phyloP scores from a whole-genome alignment of 2,329 filamentous ascomycete genomes.

The Colletotrichum sp. region DNA sequence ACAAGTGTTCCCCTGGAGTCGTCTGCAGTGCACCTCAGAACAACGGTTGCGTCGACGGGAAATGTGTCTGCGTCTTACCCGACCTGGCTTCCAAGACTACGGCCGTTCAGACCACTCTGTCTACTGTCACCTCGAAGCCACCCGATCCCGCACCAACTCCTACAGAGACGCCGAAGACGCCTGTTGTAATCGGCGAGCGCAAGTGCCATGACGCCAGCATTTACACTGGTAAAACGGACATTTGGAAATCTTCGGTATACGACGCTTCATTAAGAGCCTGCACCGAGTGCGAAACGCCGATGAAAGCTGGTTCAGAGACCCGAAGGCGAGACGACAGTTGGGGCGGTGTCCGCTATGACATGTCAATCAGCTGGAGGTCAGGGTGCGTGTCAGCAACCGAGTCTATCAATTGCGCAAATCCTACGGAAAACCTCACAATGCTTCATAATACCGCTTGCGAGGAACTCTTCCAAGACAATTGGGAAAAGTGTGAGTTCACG shows the following conservation, averaged over 20 bases:
- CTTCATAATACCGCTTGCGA: neutral
- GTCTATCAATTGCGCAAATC: neutral
- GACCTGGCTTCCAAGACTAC: neutral
- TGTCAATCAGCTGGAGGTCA: neutral
- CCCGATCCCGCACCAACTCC: neutral
- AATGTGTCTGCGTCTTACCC: neutral
- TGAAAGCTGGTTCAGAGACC: neutral
- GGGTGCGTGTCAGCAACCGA: neutral
- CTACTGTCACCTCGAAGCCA: rapidly evolving
- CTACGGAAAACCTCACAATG: neutral
- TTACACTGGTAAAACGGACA: neutral
- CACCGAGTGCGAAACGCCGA: neutral
- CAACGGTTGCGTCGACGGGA: neutral
- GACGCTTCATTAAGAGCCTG: neutral
- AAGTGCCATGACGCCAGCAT: neutral
- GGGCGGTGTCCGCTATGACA: neutral
- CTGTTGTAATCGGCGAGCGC: rapidly evolving
- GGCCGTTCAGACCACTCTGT: rapidly evolving
- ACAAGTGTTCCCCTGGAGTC: neutral
- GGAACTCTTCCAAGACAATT: neutral
- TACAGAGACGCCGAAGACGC: rapidly evolving
- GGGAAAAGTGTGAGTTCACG: neutral
- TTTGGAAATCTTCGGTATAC: neutral
- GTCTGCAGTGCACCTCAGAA: neutral
- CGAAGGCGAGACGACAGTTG: neutral